Percentiles rank a stretch among this genome's conserved stretches.
Conservation (phyloP, 495 filamentous ascomycete genomes). For the Penicillium tannophilum region DNA sequence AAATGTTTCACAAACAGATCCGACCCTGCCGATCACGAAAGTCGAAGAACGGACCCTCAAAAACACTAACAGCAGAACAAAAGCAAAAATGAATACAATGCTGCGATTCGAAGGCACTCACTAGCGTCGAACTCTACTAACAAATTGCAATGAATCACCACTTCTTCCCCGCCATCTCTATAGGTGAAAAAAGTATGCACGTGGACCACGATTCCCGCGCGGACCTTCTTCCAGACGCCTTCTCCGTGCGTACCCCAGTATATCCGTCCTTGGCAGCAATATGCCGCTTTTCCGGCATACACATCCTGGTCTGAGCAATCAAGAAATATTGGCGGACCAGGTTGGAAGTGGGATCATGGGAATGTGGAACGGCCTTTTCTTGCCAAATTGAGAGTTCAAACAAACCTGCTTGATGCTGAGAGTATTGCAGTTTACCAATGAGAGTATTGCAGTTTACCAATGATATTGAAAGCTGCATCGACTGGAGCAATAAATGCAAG, state of each 20-base stretch:
- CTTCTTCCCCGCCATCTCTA: not conserved
- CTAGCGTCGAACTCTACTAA: not conserved
- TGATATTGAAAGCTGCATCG: not conserved
- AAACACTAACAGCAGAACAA: not conserved
- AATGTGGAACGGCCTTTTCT: not conserved
- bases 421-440: not conserved
- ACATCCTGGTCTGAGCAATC: not conserved
- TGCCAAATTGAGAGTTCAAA: too few species aligned
- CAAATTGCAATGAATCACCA: not conserved
- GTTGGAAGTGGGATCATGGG: not conserved
- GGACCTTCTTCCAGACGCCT: not conserved
- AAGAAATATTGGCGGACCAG: not conserved
- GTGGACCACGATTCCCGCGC: not conserved
- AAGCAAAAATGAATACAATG: not conserved
- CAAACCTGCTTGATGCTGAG: too few species aligned
- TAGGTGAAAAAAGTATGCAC: not conserved
- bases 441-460: not conserved
- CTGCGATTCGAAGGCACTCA: not conserved
- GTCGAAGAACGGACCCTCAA: not conserved
- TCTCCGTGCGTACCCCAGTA: not conserved
- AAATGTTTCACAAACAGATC: not conserved
- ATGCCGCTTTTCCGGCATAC: not conserved
- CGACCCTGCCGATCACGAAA: not conserved
- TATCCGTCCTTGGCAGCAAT: not conserved
- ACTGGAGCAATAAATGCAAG: not conserved